A percentile compares a stretch with the other conserved stretches of the same genome.
Evolutionary conservation across 805 yeast species (phyloP).

Genomic region (Saccharomycopsis selenospora): DNA sequence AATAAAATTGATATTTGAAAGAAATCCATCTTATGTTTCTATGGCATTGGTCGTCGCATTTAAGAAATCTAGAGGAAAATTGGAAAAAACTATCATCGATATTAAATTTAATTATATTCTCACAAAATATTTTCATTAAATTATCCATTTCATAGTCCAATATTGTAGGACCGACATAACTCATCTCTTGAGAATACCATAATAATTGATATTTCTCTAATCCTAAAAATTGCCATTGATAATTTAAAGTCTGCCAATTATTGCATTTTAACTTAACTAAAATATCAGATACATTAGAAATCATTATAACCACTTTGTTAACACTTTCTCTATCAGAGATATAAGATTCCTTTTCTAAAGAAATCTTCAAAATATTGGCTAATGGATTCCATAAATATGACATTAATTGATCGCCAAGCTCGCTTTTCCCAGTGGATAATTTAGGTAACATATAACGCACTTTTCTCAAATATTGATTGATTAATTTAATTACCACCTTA

Average conservation of each 20-base stretch:
- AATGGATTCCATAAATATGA: not conserved
- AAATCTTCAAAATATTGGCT: not conserved
- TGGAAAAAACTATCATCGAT: conserved; percentile 1
- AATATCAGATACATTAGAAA: conserved; percentile 13
- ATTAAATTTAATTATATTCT: conserved; percentile 2
- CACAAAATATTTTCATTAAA: conserved; percentile 10
- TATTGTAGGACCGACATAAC: conserved; percentile 3
- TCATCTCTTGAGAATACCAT: conserved; percentile 13
- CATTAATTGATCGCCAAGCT: not conserved
- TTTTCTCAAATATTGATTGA: not conserved
- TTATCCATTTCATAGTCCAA: conserved; percentile 10
- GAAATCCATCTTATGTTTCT: not conserved
- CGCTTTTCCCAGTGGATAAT: not conserved
- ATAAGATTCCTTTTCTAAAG: not conserved
- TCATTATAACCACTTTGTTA: conserved; percentile 2
- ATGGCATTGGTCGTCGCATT: not conserved
- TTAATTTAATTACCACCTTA: not conserved
- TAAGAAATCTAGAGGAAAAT: conserved; percentile 2
- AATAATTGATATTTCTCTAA: conserved; percentile 8
- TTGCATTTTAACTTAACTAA: conserved; percentile 12
- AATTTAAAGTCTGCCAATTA: conserved; percentile 17
- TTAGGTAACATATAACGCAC: not conserved
- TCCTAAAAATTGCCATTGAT: conserved; percentile 14
- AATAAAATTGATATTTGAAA: not conserved
- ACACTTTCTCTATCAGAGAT: not conserved